These are phyloP conservation scores for Cordyceps cicadae DNA, from an alignment of 2,329 filamentous ascomycete genomes.

Conservation along the genomic window DNA sequence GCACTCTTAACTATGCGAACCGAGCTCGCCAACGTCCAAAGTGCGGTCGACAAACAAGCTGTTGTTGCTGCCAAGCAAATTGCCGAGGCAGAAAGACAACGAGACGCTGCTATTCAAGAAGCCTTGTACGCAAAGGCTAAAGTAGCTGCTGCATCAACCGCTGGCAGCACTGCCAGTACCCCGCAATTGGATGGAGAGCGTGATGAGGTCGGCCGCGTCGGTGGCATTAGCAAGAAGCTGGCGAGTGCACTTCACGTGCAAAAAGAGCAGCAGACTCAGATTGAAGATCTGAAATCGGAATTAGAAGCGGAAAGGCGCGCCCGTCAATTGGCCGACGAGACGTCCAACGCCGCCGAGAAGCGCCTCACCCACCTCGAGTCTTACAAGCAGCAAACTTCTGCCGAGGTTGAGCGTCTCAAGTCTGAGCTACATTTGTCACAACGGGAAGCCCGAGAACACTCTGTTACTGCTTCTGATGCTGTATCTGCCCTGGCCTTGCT, in stretches of 20 bases:
- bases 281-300: conserved; percentile 62
- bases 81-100: conserved; percentile 87
- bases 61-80: conserved; percentile 79
- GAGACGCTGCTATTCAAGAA: conserved; percentile 89
- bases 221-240: conserved; percentile 72
- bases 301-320: conserved; percentile 74
- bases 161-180: conserved; percentile 54
- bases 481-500: conserved; percentile 65
- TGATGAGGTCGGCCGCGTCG: conserved; percentile 50
- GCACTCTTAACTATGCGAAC: conserved; percentile 85
- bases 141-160: conserved; percentile 69
- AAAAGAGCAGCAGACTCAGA: conserved; percentile 67
- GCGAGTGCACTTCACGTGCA: conserved; percentile 74
- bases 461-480: conserved; percentile 68
- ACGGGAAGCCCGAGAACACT: conserved; percentile 70
- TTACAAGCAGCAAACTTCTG: conserved; percentile 73
- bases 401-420: conserved; percentile 77
- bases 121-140: conserved; percentile 93
- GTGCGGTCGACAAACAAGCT: conserved; percentile 80
- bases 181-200: conserved; percentile 52
- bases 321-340: conserved; percentile 81
- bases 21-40: conserved; percentile 83
- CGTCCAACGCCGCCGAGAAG: conserved; percentile 70
- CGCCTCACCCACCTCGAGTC: conserved; percentile 76
- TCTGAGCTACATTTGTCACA: conserved; percentile 77